Base-by-base conservation (phyloP, 306 rosid species). In the Alnus rubra region DNA sequence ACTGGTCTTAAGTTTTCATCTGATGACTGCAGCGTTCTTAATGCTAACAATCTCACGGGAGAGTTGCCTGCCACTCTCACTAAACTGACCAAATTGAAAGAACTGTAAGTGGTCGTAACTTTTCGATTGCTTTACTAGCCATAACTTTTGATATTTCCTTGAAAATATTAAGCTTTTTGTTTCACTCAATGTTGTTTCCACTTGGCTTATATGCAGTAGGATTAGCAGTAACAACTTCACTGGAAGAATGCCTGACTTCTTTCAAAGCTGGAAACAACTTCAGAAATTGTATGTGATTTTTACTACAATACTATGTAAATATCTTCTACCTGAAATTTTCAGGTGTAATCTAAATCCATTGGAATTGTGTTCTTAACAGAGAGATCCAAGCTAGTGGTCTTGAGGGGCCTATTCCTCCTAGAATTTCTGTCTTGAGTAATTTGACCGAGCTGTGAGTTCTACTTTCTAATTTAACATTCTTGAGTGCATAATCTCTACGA, bases 161-260 rank as follows among this genome's bases (percentile, higher is more conserved):
- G n/a, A 51, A 75, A 7, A 33, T 31, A 4, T 28, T 63, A 18
- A 33, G 18, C 28, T 28, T 35, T 45, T 0, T 49, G 9, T 71
- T 10, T 71, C 56, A 42, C 2, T 39, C 73, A 31, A 35, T 65
- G 9, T 33, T 69, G 53, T 42, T 69, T 49, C 13, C 2, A 33
- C 47, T 9, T 50, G 15, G 16, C 71, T 33, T 53, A 33, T 69
- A 13, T 51, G 18, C 77, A 84, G 87, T n/a, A 4, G 6, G 55
- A 73, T 84, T 28, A 79, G 87, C 44, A 74, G 87, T 39, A 84
- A 84, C 67, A 77, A 80, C 80, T 84, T 84, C 77, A 77, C 9
- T 31, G 87, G 87, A 80, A 84, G 69, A 60, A 73, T 84, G 33
- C 84, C 82, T 0, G 19, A 81, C 42, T 72, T 58, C 28, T 65